Evolutionary conservation across 306 rosid species (phyloP).

Genomic region (Cotoneaster glaucophyllus): DNA sequence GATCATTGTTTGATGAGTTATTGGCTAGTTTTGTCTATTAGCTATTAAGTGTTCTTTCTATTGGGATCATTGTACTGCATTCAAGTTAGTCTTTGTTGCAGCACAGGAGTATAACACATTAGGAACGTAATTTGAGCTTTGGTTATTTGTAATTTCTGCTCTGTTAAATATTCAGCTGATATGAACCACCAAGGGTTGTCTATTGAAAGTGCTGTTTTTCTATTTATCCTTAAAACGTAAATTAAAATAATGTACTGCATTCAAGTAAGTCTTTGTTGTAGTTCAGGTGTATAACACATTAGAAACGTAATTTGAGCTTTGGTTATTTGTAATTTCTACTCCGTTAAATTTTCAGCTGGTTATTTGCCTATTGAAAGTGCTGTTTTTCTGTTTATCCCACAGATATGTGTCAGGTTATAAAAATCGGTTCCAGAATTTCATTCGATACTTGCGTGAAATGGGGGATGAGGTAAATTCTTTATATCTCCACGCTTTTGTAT

Average conservation of each 20-base stretch:
- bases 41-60: background rate
- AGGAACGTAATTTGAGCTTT: background rate
- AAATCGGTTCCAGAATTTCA: conserved; percentile 58
- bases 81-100: background rate
- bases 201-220: conserved; percentile 1
- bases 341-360: background rate
- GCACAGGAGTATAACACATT: background rate
- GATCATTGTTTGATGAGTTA: background rate
- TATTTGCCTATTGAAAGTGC: background rate
- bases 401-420: conserved; percentile 60
- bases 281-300: background rate
- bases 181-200: background rate
- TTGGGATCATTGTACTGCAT: background rate
- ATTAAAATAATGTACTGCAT: too few relatives aligned
- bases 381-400: conserved; percentile 12
- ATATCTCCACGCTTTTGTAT: background rate
- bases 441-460: conserved; percentile 54
- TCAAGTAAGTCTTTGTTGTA: background rate
- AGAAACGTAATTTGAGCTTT: background rate
- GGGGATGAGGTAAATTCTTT: conserved; percentile 48
- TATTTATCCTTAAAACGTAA: background rate
- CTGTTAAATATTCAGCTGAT: background rate
- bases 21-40: background rate
- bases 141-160: background rate
- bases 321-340: background rate